Evolutionary conservation across 2,329 filamentous ascomycete genomes (phyloP).

Genomic region (Exophiala spinifera): DNA sequence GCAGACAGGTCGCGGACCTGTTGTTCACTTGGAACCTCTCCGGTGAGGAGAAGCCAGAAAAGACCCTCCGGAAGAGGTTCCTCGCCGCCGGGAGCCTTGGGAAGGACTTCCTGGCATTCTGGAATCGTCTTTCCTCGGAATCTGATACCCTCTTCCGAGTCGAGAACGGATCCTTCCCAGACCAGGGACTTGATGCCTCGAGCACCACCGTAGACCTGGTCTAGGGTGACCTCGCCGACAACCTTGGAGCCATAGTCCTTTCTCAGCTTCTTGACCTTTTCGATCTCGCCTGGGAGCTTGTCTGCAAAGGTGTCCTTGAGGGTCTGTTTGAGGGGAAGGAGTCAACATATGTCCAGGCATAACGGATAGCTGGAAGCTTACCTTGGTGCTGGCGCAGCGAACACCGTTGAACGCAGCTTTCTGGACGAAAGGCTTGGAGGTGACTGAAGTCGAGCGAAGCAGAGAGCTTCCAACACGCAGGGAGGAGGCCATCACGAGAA

Average conservation of each 20-base stretch:
- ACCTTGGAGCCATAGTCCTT: constrained; percentile 96
- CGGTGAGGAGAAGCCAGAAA: constrained; percentile 98
- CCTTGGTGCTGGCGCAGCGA: constrained; percentile 81
- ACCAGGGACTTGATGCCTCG: constrained; percentile 98
- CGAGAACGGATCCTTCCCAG: constrained; percentile 97
- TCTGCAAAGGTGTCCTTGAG: constrained; percentile 98
- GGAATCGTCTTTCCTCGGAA: constrained; percentile 99
- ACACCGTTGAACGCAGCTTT: constrained; percentile 74
- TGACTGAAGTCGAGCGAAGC: constrained; percentile 71
- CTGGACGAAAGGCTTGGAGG: constrained; percentile 66
- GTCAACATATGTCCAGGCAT: constrained; percentile 58
- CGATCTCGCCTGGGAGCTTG: constrained; percentile 90
- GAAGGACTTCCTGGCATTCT: constrained; percentile 95
- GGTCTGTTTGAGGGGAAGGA: constrained; percentile 57
- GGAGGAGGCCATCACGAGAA: constrained; percentile 72
- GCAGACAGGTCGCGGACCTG: constrained; percentile 97
- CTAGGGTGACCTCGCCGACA: constrained; percentile 94
- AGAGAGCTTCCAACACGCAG: constrained; percentile 77
- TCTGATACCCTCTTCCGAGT: constrained; percentile 97
- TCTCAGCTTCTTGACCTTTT: constrained; percentile 97
- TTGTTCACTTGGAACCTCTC: constrained; percentile 95
- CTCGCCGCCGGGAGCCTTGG: constrained; percentile 92
- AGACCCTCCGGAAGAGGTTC: constrained; percentile 98
- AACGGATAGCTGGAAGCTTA: constrained; percentile 88
- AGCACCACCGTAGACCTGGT: constrained; percentile 99